phyloP scores from a whole-genome alignment of 2,329 filamentous ascomycete species.

The Thyridium curvatum region DNA sequence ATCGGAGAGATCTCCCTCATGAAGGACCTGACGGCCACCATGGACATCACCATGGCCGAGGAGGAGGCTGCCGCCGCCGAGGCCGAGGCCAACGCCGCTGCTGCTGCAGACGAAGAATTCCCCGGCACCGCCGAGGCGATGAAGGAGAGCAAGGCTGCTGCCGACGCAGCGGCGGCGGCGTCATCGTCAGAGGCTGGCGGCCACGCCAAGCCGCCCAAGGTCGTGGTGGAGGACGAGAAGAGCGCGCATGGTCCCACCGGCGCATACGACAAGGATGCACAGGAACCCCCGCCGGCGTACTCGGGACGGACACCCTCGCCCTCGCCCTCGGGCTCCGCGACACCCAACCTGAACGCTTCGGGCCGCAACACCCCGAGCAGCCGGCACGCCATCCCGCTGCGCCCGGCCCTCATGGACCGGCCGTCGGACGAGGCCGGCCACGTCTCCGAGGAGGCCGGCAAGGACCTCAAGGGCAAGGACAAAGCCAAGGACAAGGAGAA shows the following conservation, averaged over 20 bases:
- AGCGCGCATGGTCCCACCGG: conserved; percentile 18
- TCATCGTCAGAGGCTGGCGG: conserved; percentile 18
- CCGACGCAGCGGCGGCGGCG: conserved; percentile 21
- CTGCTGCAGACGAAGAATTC: conserved; percentile 39
- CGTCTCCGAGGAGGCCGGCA: conserved; percentile 66
- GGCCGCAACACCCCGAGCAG: conserved; percentile 29
- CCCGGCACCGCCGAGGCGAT: conserved; percentile 51
- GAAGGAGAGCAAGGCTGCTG: conserved; percentile 44
- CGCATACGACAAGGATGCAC: conserved; percentile 9
- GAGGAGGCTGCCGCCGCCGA: conserved; percentile 47
- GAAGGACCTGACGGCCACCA: conserved; percentile 95
- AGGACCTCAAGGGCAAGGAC: conserved; percentile 56
- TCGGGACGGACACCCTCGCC: conserved; percentile 28
- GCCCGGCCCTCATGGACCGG: conserved; percentile 82
- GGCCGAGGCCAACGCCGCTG: conserved; percentile 19
- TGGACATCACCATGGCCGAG: conserved; percentile 91
- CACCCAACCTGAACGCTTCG: conserved; percentile 27
- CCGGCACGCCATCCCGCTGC: conserved; percentile 58
- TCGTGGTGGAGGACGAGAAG: conserved; percentile 32
- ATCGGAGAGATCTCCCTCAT: conserved; percentile 98
- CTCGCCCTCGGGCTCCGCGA: conserved; percentile 35
- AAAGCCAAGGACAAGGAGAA: conserved; percentile 55
- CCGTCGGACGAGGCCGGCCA: conserved; percentile 70
- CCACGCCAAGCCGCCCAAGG: conserved; percentile 20
- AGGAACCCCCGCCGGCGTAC: conserved; percentile 9